Conservation (phyloP, 768 basidiomycete genomes). For the Kwoniella bestiolae region DNA sequence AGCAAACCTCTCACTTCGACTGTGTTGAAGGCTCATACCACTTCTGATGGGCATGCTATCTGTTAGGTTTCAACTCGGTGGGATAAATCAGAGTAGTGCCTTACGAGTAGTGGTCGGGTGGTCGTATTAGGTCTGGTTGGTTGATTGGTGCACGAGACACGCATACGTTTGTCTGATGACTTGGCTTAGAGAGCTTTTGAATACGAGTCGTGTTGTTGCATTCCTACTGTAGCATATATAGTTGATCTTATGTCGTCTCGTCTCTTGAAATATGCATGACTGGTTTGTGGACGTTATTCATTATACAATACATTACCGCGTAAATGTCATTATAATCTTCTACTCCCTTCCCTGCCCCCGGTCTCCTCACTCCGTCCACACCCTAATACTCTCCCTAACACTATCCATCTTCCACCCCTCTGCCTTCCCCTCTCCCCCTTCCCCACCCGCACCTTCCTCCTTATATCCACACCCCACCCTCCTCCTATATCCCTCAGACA, state of each 20-base stretch:
- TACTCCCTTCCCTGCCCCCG: not conserved
- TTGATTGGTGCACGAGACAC: too few species aligned
- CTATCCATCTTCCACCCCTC: conserved; percentile 41
- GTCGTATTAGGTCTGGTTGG: too few species aligned
- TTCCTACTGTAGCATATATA: not conserved
- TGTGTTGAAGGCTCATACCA: conserved; percentile 14
- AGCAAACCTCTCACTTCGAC: not conserved
- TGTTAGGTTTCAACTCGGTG: too few species aligned
- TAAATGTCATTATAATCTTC: too few species aligned
- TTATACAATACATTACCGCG: too few species aligned
- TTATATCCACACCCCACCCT: conserved; percentile 21
- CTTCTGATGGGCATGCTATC: conserved; percentile 6
- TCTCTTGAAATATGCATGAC: too few species aligned
- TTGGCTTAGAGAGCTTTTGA: not conserved
- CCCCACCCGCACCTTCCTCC: not conserved
- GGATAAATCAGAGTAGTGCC: too few species aligned
- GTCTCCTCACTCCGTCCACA: conserved; percentile 24
- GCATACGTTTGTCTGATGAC: too few species aligned
- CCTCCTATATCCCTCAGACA: conserved; percentile 21
- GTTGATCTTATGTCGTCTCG: not conserved
- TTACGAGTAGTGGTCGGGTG: too few species aligned
- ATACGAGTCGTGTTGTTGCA: not conserved
- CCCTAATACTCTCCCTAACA: conserved; percentile 19
- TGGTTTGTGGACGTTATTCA: not conserved
- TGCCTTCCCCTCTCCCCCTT: not conserved